These are phyloP conservation scores for Rosa multiflora DNA, from an alignment of 306 rosid genomes.

Conservation along the genomic window DNA sequence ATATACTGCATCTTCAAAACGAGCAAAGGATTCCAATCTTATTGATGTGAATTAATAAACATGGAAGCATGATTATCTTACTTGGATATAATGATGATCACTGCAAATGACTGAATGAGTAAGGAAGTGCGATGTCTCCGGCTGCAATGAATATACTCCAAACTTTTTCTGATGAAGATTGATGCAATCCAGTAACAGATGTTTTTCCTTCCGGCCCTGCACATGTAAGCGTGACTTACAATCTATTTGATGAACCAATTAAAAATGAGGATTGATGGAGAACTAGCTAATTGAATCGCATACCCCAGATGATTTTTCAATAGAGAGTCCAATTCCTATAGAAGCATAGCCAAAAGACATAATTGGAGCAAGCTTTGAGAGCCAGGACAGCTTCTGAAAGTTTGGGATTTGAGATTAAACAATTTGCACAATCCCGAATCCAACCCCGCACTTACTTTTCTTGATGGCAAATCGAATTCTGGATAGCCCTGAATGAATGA, in stretches of 20 bases:
- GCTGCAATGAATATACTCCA: neutral
- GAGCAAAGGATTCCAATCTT: no score
- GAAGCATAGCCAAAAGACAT: neutral
- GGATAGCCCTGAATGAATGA: no score
- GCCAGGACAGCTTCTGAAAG: neutral
- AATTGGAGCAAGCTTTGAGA: neutral
- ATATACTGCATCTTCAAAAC: no score
- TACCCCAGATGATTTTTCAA: neutral
- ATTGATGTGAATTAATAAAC: no score
- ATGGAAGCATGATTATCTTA: no score
- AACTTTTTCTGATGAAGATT: neutral
- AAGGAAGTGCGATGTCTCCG: neutral
- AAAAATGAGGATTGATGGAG: no score
- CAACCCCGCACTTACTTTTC: neutral
- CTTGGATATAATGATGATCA: no score
- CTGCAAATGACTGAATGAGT: no score
- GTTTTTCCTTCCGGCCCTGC: neutral
- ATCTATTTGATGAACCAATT: no score
- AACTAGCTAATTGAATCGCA: neutral
- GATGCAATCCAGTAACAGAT: neutral
- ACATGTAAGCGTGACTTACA: no score
- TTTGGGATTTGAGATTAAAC: neutral
- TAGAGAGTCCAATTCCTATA: neutral
- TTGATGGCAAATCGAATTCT: no score
- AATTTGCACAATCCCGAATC: neutral